A percentile compares a stretch with the other conserved stretches of the same genome.
Conservation (phyloP, 306 rosid genomes). For the Chamaecrista fasciculata region DNA sequence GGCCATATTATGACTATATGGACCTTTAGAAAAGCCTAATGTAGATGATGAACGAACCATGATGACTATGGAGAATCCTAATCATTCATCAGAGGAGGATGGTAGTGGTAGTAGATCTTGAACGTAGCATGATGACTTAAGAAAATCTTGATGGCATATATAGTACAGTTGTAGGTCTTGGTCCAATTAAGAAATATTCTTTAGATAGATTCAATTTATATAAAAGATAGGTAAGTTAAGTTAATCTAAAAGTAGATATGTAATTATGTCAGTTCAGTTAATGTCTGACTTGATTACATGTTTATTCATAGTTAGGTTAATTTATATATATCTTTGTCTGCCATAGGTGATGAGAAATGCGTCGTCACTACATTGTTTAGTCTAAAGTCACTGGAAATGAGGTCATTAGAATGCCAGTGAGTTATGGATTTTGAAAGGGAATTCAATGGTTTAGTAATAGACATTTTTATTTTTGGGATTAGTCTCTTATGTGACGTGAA, state of each 20-base stretch:
- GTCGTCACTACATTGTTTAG: too few species aligned
- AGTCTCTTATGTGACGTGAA: too few species aligned
- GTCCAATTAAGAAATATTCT: neutral
- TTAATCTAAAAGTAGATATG: neutral
- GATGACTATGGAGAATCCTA: conserved; percentile 20
- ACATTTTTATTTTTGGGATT: too few species aligned
- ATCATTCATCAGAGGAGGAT: too few species aligned
- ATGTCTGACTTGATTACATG: neutral
- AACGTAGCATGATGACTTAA: neutral
- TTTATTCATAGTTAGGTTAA: neutral
- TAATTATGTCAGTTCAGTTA: neutral
- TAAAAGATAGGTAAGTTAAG: neutral
- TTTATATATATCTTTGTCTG: neutral
- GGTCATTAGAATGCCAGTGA: too few species aligned
- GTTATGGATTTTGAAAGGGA: too few species aligned
- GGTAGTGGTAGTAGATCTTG: too few species aligned
- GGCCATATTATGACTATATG: conserved; percentile 59
- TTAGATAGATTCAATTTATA: neutral
- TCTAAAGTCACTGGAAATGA: too few species aligned
- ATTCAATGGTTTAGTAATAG: too few species aligned
- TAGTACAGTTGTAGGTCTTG: conserved; percentile 28
- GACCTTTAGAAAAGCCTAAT: conserved; percentile 14
- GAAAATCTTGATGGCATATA: neutral
- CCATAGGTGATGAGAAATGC: too few species aligned
- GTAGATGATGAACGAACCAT: conserved; percentile 23